Conservation (phyloP, 192 early-diverging fungal genomes). For the Thamnidium elegans region DNA sequence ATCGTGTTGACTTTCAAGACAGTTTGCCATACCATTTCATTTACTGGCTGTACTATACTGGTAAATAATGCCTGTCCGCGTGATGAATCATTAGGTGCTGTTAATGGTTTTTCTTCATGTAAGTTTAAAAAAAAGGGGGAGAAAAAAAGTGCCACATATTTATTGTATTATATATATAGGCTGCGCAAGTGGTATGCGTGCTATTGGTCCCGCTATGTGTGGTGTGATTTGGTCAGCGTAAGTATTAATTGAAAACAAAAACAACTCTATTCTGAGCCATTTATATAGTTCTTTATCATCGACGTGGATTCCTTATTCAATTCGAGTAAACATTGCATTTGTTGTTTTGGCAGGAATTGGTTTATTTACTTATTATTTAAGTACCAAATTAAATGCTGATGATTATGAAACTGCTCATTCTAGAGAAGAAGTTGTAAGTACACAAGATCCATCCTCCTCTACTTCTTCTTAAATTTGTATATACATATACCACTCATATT, state of each 20-base stretch:
- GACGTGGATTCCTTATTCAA: not conserved
- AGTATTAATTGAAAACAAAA: not conserved
- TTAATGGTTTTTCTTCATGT: slow-evolving; percentile 57
- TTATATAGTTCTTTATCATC: slow-evolving; percentile 14
- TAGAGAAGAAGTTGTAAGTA: slow-evolving; percentile 19
- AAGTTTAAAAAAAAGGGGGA: not conserved
- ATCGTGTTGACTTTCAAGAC: slow-evolving; percentile 20
- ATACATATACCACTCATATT: too few species aligned
- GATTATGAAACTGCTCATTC: slow-evolving; percentile 11
- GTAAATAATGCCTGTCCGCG: slow-evolving; percentile 48
- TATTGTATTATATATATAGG: slow-evolving; percentile 4
- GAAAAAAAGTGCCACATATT: not conserved
- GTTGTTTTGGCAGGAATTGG: slow-evolving; percentile 1
- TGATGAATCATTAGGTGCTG: slow-evolving; percentile 43
- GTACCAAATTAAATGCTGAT: slow-evolving; percentile 1
- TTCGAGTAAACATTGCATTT: slow-evolving; percentile 10
- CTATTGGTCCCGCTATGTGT: slow-evolving; percentile 50
- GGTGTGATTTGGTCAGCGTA: slow-evolving; percentile 46
- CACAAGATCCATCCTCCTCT: not conserved
- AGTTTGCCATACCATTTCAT: slow-evolving; percentile 27
- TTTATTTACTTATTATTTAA: not conserved
- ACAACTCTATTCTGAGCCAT: not conserved
- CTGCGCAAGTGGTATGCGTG: slow-evolving; percentile 30
- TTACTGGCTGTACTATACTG: slow-evolving; percentile 46
- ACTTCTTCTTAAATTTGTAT: too few species aligned